phyloP scores from a whole-genome alignment of 2,329 filamentous ascomycete species.

The Fusarium citri region DNA sequence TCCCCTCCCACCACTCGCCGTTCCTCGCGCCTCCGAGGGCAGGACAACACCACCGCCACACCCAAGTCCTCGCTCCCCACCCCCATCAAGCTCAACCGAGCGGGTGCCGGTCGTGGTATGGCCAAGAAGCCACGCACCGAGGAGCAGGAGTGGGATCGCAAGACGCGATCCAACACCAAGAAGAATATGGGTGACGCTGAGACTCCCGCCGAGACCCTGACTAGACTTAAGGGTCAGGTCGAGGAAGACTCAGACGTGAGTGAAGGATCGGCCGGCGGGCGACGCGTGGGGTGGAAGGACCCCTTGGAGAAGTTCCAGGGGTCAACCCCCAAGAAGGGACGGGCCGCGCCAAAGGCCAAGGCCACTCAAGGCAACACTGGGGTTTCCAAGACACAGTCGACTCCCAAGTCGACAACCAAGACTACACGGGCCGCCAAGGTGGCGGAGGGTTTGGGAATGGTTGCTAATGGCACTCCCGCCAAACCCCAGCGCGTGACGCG shows the following conservation, averaged over 20 bases:
- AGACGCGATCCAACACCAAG: slow-evolving; percentile 52
- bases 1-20: slow-evolving; percentile 44
- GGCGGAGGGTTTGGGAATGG: slow-evolving; percentile 51
- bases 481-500: slow-evolving; percentile 50
- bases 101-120: slow-evolving; percentile 44
- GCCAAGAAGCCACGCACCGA: slow-evolving; percentile 41
- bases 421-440: slow-evolving; percentile 46
- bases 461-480: slow-evolving; percentile 51
- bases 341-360: slow-evolving; percentile 34
- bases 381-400: slow-evolving; percentile 48
- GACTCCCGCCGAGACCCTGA: slow-evolving; percentile 51
- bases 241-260: slow-evolving; percentile 36
- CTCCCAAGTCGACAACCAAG: slow-evolving; percentile 31
- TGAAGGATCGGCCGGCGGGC: slow-evolving; percentile 25
- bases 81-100: slow-evolving; percentile 48
- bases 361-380: slow-evolving; percentile 43
- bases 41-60: slow-evolving; percentile 19
- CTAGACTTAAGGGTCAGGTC: slow-evolving; percentile 43
- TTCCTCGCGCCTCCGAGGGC: slow-evolving; percentile 50
- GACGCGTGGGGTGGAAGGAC: slow-evolving; percentile 51
- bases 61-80: slow-evolving; percentile 52
- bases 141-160: slow-evolving; percentile 50
- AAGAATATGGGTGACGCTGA: slow-evolving; percentile 53
- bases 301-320: slow-evolving; percentile 49
- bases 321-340: slow-evolving; percentile 41